phyloP scores from a whole-genome alignment of 345 rosid species.

The Syzygium aromaticum region DNA sequence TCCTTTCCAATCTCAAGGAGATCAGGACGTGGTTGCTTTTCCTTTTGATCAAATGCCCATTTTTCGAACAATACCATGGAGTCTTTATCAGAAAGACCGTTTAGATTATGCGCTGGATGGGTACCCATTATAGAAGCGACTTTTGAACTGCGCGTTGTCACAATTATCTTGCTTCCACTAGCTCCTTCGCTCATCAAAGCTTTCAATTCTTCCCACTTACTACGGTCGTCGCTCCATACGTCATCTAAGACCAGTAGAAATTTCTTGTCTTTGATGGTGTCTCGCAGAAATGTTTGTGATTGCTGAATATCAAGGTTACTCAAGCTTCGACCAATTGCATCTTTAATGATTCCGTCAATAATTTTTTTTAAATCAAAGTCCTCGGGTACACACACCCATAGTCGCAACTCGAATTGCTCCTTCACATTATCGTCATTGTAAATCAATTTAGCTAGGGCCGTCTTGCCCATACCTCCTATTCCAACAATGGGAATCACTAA shows the following conservation, averaged over 20 bases:
- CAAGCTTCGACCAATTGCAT: neutral
- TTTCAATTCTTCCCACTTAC: too few species aligned
- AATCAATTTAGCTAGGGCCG: neutral
- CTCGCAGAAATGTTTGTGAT: neutral
- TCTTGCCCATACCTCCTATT: neutral
- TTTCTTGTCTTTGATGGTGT: neutral
- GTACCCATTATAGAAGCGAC: too few species aligned
- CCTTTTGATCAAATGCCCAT: neutral
- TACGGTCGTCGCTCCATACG: neutral
- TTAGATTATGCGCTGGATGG: too few species aligned
- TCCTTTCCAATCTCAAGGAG: neutral
- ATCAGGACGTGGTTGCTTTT: neutral
- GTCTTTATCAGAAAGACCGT: too few species aligned
- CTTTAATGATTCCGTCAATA: neutral
- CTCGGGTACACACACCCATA: neutral
- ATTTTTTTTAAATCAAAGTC: neutral
- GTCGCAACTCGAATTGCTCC: accelerated
- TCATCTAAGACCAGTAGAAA: neutral
- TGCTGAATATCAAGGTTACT: neutral
- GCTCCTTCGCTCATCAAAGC: too few species aligned
- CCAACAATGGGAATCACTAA: neutral
- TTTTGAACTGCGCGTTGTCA: too few species aligned
- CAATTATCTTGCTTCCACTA: too few species aligned
- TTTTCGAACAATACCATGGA: neutral
- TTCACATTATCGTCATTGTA: neutral